Conservation (phyloP, 2,329 filamentous ascomycete species). For the Aspergillus fumigatiaffinis region DNA sequence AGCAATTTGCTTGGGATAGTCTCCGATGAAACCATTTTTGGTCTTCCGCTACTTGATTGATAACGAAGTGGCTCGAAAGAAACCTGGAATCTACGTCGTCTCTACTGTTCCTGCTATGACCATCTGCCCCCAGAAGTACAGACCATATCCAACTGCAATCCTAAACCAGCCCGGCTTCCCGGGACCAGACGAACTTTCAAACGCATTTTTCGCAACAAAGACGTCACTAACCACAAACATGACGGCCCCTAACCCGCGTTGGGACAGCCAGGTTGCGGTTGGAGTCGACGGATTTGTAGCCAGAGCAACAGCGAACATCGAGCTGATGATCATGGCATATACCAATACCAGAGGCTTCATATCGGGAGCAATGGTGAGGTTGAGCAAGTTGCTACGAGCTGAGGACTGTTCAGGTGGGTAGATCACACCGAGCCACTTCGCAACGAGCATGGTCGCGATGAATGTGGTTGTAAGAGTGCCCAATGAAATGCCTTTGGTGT, state of each 20-base stretch:
- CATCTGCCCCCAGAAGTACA: slow-evolving; percentile 30
- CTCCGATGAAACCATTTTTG: neutral
- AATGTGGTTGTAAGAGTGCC: slow-evolving; percentile 14
- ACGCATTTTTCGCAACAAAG: slow-evolving; percentile 29
- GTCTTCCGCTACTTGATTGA: neutral
- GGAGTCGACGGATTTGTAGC: slow-evolving; percentile 12
- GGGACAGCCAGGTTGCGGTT: slow-evolving; percentile 10
- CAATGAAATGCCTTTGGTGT: slow-evolving; percentile 10
- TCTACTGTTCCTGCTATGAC: slow-evolving; percentile 16
- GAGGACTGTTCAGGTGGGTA: slow-evolving; percentile 16
- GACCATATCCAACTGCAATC: slow-evolving; percentile 17
- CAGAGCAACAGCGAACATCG: slow-evolving; percentile 24
- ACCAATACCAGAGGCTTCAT: slow-evolving; percentile 23
- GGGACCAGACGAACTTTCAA: slow-evolving; percentile 13
- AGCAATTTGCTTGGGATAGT: neutral
- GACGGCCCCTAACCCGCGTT: slow-evolving; percentile 22
- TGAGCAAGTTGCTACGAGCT: slow-evolving; percentile 17
- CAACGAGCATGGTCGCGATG: slow-evolving; percentile 13
- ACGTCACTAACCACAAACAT: slow-evolving; percentile 31
- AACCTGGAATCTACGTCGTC: neutral
- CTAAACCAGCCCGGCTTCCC: slow-evolving; percentile 11
- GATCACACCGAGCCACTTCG: slow-evolving; percentile 24
- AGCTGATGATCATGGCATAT: slow-evolving; percentile 25
- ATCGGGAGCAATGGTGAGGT: slow-evolving; percentile 18
- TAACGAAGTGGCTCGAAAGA: neutral